Evolutionary conservation across 2,329 filamentous ascomycete genomes (phyloP).

Genomic region (Sporothrix mexicana): DNA sequence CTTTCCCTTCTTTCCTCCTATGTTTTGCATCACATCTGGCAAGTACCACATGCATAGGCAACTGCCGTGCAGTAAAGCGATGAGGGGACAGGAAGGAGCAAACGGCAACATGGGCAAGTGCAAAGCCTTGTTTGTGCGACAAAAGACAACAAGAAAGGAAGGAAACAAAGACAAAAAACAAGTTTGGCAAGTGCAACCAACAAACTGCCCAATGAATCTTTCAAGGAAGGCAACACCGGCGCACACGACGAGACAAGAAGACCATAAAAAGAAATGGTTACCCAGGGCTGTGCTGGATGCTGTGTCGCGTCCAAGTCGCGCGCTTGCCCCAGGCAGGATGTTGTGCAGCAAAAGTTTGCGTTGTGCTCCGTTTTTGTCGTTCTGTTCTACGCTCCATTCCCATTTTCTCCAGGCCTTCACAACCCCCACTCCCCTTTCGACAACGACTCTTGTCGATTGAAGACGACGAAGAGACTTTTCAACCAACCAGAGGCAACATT

Average conservation of each 20-base stretch:
- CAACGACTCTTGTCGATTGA: too few species aligned
- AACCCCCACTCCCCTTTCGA: too few species aligned
- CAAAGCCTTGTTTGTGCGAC: not conserved
- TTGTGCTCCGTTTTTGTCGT: not conserved
- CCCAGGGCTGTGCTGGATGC: constrained; percentile 22
- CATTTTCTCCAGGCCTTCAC: too few species aligned
- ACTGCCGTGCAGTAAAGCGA: not conserved
- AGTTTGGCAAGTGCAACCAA: not conserved
- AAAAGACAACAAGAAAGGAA: not conserved
- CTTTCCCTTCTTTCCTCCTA: not conserved
- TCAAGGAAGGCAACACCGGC: constrained; percentile 8
- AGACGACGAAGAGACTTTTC: too few species aligned
- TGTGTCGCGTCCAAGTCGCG: not conserved
- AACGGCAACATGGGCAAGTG: not conserved
- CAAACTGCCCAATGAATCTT: not conserved
- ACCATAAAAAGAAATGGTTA: not conserved
- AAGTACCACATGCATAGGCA: constrained; percentile 12
- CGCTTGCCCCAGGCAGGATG: too few species aligned
- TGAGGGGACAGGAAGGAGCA: constrained; percentile 14
- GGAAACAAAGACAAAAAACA: too few species aligned
- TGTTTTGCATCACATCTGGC: not conserved
- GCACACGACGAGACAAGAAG: not conserved
- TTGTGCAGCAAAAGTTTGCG: not conserved
- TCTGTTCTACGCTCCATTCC: not conserved
- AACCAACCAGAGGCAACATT: too few species aligned